Evolutionary conservation across 352 stramenopile genomes (phyloP).

Genomic region (Phytophthora ramorum): DNA sequence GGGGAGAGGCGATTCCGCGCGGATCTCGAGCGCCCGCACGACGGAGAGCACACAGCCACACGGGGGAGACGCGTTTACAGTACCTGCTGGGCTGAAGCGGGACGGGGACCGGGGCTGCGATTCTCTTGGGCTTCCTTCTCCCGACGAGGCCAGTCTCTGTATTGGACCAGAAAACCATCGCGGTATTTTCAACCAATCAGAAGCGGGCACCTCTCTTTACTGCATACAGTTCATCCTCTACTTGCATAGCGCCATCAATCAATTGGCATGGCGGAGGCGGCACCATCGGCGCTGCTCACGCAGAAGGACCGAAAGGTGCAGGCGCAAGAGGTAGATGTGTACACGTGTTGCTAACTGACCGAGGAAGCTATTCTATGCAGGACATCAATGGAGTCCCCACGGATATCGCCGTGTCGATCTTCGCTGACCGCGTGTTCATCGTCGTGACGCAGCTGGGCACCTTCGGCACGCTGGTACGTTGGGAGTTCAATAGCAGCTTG

Average conservation of each 20-base stretch:
- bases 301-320: constrained; percentile 49
- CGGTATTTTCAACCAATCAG: constrained; percentile 26
- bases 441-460: constrained; percentile 81
- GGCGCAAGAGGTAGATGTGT: background rate
- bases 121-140: constrained; percentile 36
- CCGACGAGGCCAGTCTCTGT: constrained; percentile 30
- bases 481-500: background rate
- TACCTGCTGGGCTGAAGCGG: constrained; percentile 22
- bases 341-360: background rate
- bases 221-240: constrained; percentile 1
- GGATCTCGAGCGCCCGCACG: background rate
- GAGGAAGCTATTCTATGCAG: constrained; percentile 32
- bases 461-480: constrained; percentile 76
- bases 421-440: constrained; percentile 85
- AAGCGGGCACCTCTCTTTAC: background rate
- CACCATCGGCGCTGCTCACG: constrained; percentile 43
- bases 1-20: background rate
- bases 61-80: background rate
- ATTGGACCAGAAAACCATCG: constrained; percentile 27
- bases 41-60: background rate
- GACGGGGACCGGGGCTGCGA: constrained; percentile 11
- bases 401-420: constrained; percentile 79
- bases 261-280: constrained; percentile 21
- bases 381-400: constrained; percentile 79
- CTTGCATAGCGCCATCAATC: background rate